Conservation (phyloP, 208 protist genomes). For the Crithidia sp. region DNA sequence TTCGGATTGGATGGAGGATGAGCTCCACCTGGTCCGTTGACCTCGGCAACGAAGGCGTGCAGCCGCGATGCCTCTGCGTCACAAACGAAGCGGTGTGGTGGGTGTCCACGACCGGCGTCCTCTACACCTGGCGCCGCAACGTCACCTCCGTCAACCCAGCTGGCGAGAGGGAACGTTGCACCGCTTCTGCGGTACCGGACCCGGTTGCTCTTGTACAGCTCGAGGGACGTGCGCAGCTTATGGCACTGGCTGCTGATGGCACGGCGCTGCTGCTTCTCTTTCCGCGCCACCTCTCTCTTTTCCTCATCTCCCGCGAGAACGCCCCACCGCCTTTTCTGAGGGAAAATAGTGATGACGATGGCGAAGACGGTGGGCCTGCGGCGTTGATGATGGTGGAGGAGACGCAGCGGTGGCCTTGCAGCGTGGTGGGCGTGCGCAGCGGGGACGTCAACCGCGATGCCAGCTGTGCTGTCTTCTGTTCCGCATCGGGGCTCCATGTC, state of each 20-base stretch:
- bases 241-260: constrained; percentile 12
- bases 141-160: not conserved
- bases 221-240: constrained; percentile 13
- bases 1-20: not conserved
- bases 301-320: not conserved
- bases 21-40: constrained; percentile 28
- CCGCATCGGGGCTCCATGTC: constrained; percentile 10
- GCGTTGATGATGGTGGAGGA: constrained; percentile 11
- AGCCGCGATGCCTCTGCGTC: constrained; percentile 22
- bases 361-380: not conserved
- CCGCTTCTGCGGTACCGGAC: constrained; percentile 3
- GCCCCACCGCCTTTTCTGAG: constrained; percentile 14
- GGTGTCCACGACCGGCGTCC: constrained; percentile 17
- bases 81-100: constrained; percentile 31
- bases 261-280: constrained; percentile 4
- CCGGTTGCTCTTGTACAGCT: constrained; percentile 25
- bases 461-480: constrained; percentile 8
- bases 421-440: not conserved
- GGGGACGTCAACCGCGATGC: constrained; percentile 21
- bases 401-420: constrained; percentile 12
- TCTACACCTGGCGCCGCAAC: constrained; percentile 29
- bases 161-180: not conserved
- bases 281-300: constrained; percentile 6
- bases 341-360: not conserved
- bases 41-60: constrained; percentile 16